Conservation (phyloP, 2,329 filamentous ascomycete species). For the Ophioceras dolichostomum region DNA sequence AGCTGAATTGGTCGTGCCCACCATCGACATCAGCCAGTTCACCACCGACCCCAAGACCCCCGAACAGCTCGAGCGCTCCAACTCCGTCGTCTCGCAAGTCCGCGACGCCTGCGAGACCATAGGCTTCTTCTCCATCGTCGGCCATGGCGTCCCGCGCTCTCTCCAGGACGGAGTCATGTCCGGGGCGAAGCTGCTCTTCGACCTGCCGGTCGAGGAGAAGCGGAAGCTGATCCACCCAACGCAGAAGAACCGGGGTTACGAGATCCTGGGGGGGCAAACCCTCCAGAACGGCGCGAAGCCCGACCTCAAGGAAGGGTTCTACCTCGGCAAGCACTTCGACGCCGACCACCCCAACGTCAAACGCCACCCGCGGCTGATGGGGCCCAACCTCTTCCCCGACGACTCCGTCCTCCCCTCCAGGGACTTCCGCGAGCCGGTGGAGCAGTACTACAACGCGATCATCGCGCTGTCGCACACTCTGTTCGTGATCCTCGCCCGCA, state of each 20-base stretch:
- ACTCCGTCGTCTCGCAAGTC: constrained; percentile 16
- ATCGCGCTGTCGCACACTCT: constrained; percentile 25
- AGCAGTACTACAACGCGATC: constrained; percentile 26
- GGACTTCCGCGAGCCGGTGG: constrained; percentile 23
- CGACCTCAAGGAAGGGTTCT: constrained; percentile 35
- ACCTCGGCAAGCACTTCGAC: constrained; percentile 25
- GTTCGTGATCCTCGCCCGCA: constrained; percentile 26
- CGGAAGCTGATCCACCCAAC: constrained; percentile 19
- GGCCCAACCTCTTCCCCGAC: constrained; percentile 24
- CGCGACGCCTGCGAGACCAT: constrained; percentile 17
- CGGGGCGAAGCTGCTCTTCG: constrained; percentile 31
- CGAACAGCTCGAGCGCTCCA: constrained; percentile 10
- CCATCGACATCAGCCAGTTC: constrained; percentile 19
- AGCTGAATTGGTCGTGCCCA: too few species aligned
- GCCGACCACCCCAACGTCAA: constrained; percentile 12
- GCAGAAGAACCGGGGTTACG: constrained; percentile 32
- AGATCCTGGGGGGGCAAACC: constrained; percentile 30
- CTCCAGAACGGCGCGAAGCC: constrained; percentile 29
- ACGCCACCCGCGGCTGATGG: constrained; percentile 26
- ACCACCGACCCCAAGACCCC: constrained; percentile 14
- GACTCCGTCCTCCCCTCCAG: constrained; percentile 6
- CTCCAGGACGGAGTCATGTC: constrained; percentile 10
- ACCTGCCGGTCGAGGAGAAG: constrained; percentile 31
- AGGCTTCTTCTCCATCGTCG: constrained; percentile 17
- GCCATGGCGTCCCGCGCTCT: constrained; percentile 12